Evolutionary conservation across 768 basidiomycete species (phyloP), one percentile per base, ranked within the genome.

Genomic region (Crucibulum laeve): DNA sequence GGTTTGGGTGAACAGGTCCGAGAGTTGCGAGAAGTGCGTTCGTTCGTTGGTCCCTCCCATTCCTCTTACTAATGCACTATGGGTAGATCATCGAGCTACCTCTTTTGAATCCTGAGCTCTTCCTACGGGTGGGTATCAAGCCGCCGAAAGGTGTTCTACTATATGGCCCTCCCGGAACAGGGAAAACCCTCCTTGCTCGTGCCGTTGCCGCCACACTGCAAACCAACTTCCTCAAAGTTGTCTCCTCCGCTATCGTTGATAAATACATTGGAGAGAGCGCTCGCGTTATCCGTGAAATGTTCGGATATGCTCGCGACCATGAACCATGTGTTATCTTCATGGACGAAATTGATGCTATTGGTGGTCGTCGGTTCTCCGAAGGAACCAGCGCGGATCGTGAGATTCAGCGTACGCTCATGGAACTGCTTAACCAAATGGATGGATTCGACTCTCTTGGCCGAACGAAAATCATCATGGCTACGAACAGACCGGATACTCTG

Each of bases 391-490:
- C 96, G 10, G 96, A 99, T 67, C 84, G 96, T 57, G 96, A 99
- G 71, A 98, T 99, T 49, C 96, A 99, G 65, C 77, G 96, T 51
- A 99, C 96, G 17, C 67, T 99, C 28, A 99, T 99, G 96, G 96
- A 99, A 92, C 74, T 99, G 19, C 77, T 99, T 24, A 98, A 98
- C 59, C 95, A 98, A 67, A 96, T 99, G 92, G 96, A 99, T 61
- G 96, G 96, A 18, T 99, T 99, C 69, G 96, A 98, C 65, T 92
- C 95, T 13, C 73, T 99, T 22, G 96, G 96, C 35, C 75, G 74
- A 51, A 97, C 94, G 25, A 98, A 98, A 65, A 79, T 98, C 42
- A 99, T 99, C 63, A 97, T 98, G 91, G 96, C 96, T n/a, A 99
- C 96, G 19, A 99, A 98, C 71, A 77, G 96, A 58, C 96, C 96